Evolutionary conservation across 2,329 filamentous ascomycete genomes (phyloP).

Genomic region (Claviceps quebecensis): DNA sequence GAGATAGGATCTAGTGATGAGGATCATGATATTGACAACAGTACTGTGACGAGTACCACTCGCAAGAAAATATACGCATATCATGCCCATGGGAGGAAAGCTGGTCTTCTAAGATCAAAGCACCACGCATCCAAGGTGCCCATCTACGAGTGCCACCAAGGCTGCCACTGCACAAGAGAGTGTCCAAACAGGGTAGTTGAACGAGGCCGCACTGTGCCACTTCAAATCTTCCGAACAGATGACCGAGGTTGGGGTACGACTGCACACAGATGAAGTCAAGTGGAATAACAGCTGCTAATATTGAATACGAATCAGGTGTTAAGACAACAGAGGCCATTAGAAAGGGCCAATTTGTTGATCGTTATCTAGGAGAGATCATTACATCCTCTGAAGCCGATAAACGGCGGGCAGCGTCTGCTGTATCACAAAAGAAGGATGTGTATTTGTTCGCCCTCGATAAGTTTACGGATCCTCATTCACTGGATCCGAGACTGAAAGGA

Average conservation of each 20-base stretch:
- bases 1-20: constrained; percentile 6
- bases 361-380: constrained; percentile 61
- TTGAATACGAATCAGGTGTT: constrained; percentile 33
- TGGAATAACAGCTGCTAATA: neutral
- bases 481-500: constrained; percentile 40
- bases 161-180: constrained; percentile 46
- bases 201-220: constrained; percentile 51
- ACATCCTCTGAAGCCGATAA: constrained; percentile 48
- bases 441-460: constrained; percentile 78
- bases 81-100: constrained; percentile 36
- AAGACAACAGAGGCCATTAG: constrained; percentile 49
- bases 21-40: constrained; percentile 24
- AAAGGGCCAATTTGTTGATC: constrained; percentile 65
- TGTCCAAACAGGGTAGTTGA: constrained; percentile 71
- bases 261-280: neutral
- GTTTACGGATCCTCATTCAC: constrained; percentile 45
- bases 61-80: constrained; percentile 45
- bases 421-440: constrained; percentile 52
- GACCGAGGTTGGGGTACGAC: constrained; percentile 60
- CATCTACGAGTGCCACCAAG: constrained; percentile 69
- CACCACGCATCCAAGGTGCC: constrained; percentile 41
- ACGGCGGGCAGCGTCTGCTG: constrained; percentile 42
- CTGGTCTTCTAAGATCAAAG: constrained; percentile 36
- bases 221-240: constrained; percentile 64
- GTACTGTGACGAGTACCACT: constrained; percentile 5